Base-by-base conservation (phyloP, 495 filamentous ascomycete genomes). In the Talaromyces proteolyticus region DNA sequence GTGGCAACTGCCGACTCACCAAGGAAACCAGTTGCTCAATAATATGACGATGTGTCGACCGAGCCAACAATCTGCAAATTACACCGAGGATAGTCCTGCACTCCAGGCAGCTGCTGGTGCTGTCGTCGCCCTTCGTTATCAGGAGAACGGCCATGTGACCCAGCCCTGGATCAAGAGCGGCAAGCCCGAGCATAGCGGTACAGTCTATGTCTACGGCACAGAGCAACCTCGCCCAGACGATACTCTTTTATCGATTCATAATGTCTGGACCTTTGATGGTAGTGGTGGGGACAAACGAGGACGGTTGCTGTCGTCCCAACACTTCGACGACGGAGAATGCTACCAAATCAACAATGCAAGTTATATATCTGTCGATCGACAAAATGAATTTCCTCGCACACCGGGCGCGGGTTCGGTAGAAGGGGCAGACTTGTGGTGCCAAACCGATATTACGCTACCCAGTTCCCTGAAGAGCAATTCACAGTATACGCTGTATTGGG, bases 101-200 rank as follows among this genome's bases (percentile, higher is more conserved):
- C 76, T 94, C 11, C 62, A 81, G 50, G 88, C 85, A 19, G 69
- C 75, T 18, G 73, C 87, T 6, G 87, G 89, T 25, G 77, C 80
- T 50, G 76, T 77, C 37, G 73, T 94, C 45, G 86, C 91, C 18
- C 65, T 95, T 47, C 73, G 77, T 17, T 93, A 89, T 65, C 73
- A 79, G 44, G 91, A 96, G 56, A 96, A 96, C 58, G 91, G 91
- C 14, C 91, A 96, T 65, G 86, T 93, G 49, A 87, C 83, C 1
- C 69, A 82, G 0, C 80, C 85, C 5, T 59, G 73, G 22, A 76
- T 76, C 41, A 76, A 80, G 20, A 61, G 59, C 0, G 73, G 74
- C 12, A 88, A 89, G 61, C 88, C 87, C 0, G 44, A 72, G 50
- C 84, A 86, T 37, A 78, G 82, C 17, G 91, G 91, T 20, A 85